These are phyloP conservation scores for Macaranga tanarius DNA, from an alignment of 441 rosid species.

Conservation along the genomic window DNA sequence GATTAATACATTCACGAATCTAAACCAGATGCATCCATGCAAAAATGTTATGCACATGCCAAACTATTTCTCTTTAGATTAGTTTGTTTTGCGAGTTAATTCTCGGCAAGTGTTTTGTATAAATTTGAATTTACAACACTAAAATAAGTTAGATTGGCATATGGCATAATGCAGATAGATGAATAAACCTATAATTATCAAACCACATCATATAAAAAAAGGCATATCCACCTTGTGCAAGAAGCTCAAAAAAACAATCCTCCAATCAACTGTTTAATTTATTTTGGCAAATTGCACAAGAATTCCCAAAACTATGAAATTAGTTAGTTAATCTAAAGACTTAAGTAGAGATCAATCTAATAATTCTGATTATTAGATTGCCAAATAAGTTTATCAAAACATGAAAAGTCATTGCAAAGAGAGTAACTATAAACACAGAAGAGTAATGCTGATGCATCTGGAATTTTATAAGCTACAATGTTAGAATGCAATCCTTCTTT, in stretches of 20 bases:
- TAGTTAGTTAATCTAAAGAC: neutral
- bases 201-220: neutral
- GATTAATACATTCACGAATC: neutral
- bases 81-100: neutral
- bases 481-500: neutral
- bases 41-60: no score
- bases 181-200: neutral
- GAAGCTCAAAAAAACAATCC: neutral
- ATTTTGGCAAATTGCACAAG: neutral
- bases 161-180: neutral
- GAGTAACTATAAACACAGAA: neutral
- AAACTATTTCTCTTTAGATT: neutral
- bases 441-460: neutral
- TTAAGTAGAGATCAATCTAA: neutral
- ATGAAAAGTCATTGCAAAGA: neutral
- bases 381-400: neutral
- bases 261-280: neutral
- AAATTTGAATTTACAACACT: neutral
- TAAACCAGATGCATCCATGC: neutral
- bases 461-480: neutral
- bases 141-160: neutral
- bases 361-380: neutral
- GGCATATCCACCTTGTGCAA: neutral
- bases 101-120: neutral
- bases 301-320: neutral